Conservation (phyloP, 345 rosid genomes). For the Geranium brycei region DNA sequence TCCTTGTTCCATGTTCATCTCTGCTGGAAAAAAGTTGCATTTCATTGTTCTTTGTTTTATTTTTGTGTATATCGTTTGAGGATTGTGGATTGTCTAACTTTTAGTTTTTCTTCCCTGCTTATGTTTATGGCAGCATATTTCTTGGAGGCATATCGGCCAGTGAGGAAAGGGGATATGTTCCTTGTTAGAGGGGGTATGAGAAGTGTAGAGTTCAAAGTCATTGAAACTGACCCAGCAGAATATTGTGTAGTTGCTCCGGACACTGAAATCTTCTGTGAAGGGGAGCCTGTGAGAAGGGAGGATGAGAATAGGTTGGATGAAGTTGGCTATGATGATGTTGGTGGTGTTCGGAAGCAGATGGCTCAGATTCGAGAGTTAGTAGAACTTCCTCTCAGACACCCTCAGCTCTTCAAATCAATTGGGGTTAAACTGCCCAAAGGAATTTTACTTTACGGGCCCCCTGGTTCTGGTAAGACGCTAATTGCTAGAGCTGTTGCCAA, state of each 20-base stretch:
- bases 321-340: slow-evolving; percentile 12
- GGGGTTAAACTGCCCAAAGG: slow-evolving; percentile 5
- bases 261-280: slow-evolving; percentile 8
- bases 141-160: slow-evolving; percentile 2
- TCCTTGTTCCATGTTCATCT: too few relatives aligned
- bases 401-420: slow-evolving; percentile 3
- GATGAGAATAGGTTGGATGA: too few relatives aligned
- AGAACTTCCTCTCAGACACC: slow-evolving; percentile 7
- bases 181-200: slow-evolving; percentile 10
- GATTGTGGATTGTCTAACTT: too few relatives aligned
- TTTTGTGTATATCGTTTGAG: too few relatives aligned
- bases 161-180: slow-evolving; percentile 11
- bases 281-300: slow-evolving; percentile 6
- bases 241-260: slow-evolving; percentile 1
- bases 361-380: slow-evolving; percentile 8
- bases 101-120: too few relatives aligned
- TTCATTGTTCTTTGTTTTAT: too few relatives aligned
- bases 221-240: slow-evolving; percentile 5
- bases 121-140: too few relatives aligned
- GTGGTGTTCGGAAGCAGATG: slow-evolving; percentile 5
- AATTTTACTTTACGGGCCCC: too few relatives aligned
- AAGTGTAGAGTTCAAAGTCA: too few relatives aligned
- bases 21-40: too few relatives aligned
- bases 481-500: too few relatives aligned
- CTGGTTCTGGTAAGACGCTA: too few relatives aligned